phyloP scores from a whole-genome alignment of 1,284 basidiomycete species.

The Naganishia albida region DNA sequence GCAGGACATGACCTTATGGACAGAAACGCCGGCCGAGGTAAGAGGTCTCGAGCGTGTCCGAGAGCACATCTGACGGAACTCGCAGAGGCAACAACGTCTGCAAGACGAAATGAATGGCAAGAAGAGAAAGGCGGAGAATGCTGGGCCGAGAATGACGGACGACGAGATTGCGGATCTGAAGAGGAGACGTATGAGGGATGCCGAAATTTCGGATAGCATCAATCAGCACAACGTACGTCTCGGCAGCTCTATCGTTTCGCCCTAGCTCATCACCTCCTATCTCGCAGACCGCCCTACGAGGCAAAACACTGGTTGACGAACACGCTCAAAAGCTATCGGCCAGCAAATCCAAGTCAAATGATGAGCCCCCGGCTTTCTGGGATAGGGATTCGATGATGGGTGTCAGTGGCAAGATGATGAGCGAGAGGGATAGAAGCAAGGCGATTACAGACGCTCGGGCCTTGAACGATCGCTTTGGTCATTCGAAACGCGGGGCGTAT shows the following conservation, averaged over 20 bases:
- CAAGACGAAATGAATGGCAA: slow-evolving; percentile 83
- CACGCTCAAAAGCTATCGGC: slow-evolving; percentile 56
- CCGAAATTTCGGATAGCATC: slow-evolving; percentile 67
- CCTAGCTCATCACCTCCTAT: slow-evolving; percentile 15
- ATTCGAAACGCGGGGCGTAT: slow-evolving; percentile 53
- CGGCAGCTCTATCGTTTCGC: background rate
- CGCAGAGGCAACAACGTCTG: slow-evolving; percentile 68
- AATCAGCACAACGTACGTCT: slow-evolving; percentile 74
- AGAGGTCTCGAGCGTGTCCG: background rate
- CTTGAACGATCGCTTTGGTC: slow-evolving; percentile 76
- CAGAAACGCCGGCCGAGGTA: slow-evolving; percentile 80
- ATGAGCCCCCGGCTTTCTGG: slow-evolving; percentile 71
- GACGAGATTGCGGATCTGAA: slow-evolving; percentile 59
- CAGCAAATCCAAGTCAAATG: slow-evolving; percentile 55
- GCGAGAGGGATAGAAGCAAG: slow-evolving; percentile 72
- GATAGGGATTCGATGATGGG: slow-evolving; percentile 85
- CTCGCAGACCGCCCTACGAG: slow-evolving; percentile 65
- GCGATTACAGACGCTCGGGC: slow-evolving; percentile 75
- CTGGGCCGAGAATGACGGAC: slow-evolving; percentile 54
- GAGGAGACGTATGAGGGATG: slow-evolving; percentile 60
- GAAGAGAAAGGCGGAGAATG: slow-evolving; percentile 64
- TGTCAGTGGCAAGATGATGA: slow-evolving; percentile 77
- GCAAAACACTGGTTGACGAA: slow-evolving; percentile 67
- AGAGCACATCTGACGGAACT: background rate
- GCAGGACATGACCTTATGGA: slow-evolving; percentile 73